phyloP scores from a whole-genome alignment of 2,329 filamentous ascomycete species.

The Cadophora sp. region DNA sequence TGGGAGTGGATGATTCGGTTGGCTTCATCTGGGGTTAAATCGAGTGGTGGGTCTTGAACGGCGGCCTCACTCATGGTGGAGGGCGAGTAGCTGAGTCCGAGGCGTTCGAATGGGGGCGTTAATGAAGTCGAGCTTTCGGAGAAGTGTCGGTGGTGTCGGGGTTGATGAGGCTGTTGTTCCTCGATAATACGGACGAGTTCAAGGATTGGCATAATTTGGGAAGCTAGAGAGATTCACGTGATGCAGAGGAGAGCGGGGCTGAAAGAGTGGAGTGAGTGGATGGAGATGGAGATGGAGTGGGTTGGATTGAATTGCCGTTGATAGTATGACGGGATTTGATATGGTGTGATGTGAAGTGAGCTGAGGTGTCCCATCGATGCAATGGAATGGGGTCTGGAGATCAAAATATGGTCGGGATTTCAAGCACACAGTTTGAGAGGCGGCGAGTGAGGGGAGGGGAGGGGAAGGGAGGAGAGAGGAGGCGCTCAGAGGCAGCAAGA shows the following conservation, averaged over 20 bases:
- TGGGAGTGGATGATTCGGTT: slow-evolving; percentile 73
- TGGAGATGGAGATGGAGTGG: no score
- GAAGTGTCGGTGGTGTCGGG: slow-evolving; percentile 31
- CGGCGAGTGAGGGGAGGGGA: no score
- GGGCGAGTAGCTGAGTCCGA: slow-evolving; percentile 22
- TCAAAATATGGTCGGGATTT: slow-evolving; percentile 7
- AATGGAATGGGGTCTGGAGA: slow-evolving; percentile 2
- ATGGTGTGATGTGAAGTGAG: no score
- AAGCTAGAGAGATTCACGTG: slow-evolving; percentile 4
- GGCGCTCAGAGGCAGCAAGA: no score
- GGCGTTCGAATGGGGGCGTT: slow-evolving; percentile 24
- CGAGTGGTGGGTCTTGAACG: slow-evolving; percentile 33
- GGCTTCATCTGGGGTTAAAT: slow-evolving; percentile 61
- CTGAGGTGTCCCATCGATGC: not conserved
- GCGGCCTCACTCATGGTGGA: slow-evolving; percentile 35
- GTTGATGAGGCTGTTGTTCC: slow-evolving; percentile 5
- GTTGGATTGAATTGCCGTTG: no score
- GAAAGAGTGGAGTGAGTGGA: not conserved
- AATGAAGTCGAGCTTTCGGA: slow-evolving; percentile 21
- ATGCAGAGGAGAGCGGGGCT: not conserved
- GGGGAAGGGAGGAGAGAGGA: no score
- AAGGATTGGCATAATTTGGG: slow-evolving; percentile 15
- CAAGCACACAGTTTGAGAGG: not conserved
- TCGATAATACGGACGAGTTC: not conserved
- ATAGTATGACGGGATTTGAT: not conserved